Conservation (phyloP, 306 rosid genomes). For the Hippophae gyantsensis region DNA sequence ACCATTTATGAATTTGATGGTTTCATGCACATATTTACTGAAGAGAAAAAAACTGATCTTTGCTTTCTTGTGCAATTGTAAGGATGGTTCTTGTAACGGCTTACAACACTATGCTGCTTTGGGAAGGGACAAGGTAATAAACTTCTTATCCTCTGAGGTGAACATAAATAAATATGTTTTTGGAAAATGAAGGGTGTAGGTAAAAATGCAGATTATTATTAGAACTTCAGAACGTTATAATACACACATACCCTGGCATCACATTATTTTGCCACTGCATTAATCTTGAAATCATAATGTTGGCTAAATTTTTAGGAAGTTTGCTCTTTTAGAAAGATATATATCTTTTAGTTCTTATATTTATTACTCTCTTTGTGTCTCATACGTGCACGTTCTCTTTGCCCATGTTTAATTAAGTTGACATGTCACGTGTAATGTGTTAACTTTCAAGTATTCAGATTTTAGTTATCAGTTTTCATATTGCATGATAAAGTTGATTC, state of each 20-base stretch:
- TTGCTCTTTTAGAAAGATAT: neutral
- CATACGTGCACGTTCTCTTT: neutral
- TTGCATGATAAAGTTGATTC: no score
- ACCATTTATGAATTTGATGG: neutral
- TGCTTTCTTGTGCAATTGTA: slow-evolving; percentile 19
- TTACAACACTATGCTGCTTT: slow-evolving; percentile 98
- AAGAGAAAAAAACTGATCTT: slow-evolving; percentile 13
- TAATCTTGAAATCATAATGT: neutral
- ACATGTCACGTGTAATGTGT: neutral
- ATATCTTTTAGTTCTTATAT: neutral
- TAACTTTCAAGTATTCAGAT: neutral
- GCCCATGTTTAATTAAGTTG: no score
- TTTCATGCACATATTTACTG: slow-evolving; percentile 1
- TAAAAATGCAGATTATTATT: no score
- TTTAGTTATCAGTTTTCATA: no score
- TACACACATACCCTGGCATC: no score
- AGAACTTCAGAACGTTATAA: no score
- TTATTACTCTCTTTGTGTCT: neutral
- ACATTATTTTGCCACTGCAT: no score
- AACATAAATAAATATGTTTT: neutral
- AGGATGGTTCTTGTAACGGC: slow-evolving; percentile 99
- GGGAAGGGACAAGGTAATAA: slow-evolving; percentile 90
- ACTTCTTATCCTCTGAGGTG: slow-evolving; percentile 7
- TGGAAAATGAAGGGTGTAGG: no score
- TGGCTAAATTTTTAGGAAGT: neutral